A percentile compares a stretch with the other conserved stretches of the same genome.
phyloP scores from a whole-genome alignment of 2,329 filamentous ascomycete genomes.

The Dactylellina haptotyla region DNA sequence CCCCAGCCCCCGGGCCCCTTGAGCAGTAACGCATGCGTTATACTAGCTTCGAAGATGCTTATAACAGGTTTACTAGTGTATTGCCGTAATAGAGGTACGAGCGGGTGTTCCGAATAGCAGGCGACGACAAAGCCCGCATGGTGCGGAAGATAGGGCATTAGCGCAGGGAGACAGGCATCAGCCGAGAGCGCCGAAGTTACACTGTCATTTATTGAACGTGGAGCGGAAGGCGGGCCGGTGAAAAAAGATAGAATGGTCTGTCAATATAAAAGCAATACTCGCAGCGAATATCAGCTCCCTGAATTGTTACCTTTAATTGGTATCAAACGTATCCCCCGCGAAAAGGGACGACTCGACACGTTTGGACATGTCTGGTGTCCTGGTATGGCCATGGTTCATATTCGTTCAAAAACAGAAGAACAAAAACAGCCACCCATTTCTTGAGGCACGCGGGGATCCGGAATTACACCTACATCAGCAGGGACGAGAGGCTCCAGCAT shows the following conservation, averaged over 20 bases:
- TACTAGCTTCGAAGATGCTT: conserved; percentile 88
- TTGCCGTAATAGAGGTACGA: conserved; percentile 71
- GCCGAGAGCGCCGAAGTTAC: conserved; percentile 53
- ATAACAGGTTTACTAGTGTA: conserved; percentile 67
- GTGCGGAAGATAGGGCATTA: conserved; percentile 42
- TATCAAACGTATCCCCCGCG: background rate
- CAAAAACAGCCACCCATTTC: no score
- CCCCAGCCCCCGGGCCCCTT: conserved; percentile 71
- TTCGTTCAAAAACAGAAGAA: no score
- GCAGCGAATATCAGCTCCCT: conserved; percentile 31
- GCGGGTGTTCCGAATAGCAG: conserved; percentile 85
- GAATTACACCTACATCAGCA: conserved; percentile 61
- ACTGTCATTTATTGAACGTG: conserved; percentile 56
- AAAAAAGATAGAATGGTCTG: conserved; percentile 55
- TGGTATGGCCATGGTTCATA: conserved; percentile 6
- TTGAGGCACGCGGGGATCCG: conserved; percentile 32
- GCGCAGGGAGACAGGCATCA: conserved; percentile 53
- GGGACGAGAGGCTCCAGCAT: conserved; percentile 64
- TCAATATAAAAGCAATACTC: conserved; percentile 19
- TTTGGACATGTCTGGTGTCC: conserved; percentile 35
- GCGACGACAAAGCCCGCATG: conserved; percentile 84
- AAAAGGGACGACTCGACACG: conserved; percentile 4
- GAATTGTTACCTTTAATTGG: conserved; percentile 1
- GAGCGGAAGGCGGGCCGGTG: conserved; percentile 55
- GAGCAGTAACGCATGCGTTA: conserved; percentile 72